Evolutionary conservation across 2,329 filamentous ascomycete genomes (phyloP).

Genomic region (Teratosphaeriaceae sp.): DNA sequence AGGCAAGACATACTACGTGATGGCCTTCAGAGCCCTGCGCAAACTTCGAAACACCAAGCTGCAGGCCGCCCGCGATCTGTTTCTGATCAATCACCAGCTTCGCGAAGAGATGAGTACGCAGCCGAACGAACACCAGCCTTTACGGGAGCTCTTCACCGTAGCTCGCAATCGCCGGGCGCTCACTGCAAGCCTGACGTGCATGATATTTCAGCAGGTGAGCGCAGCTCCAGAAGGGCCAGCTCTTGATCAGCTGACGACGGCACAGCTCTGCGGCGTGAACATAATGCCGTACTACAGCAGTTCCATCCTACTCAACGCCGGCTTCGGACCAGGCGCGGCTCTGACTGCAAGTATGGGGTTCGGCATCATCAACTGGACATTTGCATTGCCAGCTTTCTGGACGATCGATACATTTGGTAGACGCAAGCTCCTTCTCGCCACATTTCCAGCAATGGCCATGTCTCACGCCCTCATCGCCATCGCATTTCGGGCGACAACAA

Average conservation of each 20-base stretch:
- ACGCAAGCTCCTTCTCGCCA: conserved; percentile 43
- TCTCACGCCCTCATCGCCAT: conserved; percentile 28
- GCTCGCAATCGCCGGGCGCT: conserved; percentile 27
- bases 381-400: conserved; percentile 29
- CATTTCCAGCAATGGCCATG: conserved; percentile 36
- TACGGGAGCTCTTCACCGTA: conserved; percentile 30
- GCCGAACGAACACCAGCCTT: conserved; percentile 15
- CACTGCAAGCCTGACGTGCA: conserved; percentile 27
- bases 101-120: no score
- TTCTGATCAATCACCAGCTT: no score
- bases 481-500: no score
- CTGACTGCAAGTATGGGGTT: conserved; percentile 38
- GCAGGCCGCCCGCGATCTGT: no score
- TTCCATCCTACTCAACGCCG: conserved; percentile 18
- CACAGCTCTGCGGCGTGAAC: conserved; percentile 21
- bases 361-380: conserved; percentile 41
- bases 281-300: conserved; percentile 28
- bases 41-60: no score
- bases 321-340: conserved; percentile 13
- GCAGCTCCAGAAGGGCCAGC: no score
- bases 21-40: no score
- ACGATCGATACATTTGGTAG: conserved; percentile 44
- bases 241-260: conserved; percentile 13
- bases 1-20: no score
- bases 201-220: conserved; percentile 30